These are phyloP conservation scores for Venturia carpophila DNA, from an alignment of 2,329 filamentous ascomycete species.

Conservation along the genomic window DNA sequence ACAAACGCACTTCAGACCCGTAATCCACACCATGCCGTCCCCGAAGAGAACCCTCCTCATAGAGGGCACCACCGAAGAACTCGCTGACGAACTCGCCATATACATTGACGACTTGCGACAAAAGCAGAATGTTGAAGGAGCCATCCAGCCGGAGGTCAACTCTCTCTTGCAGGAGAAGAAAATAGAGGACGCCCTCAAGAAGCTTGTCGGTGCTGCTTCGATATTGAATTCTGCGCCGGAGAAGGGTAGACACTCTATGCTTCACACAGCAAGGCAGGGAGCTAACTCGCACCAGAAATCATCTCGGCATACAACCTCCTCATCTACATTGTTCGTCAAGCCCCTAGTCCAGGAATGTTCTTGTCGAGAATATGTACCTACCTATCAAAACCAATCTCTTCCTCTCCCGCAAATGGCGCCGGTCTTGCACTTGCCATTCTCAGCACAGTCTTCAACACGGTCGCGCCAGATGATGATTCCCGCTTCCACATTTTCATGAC, in stretches of 20 bases:
- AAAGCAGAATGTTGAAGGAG: slow-evolving; percentile 44
- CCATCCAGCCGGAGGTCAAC: slow-evolving; percentile 56
- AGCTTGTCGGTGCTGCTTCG: slow-evolving; percentile 72
- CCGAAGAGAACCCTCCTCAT: slow-evolving; percentile 60
- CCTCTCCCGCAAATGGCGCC: slow-evolving; percentile 76
- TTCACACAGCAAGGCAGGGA: slow-evolving; percentile 18
- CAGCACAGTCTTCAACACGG: slow-evolving; percentile 93
- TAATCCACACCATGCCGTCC: slow-evolving; percentile 44
- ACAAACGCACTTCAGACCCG: background rate
- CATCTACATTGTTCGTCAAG: slow-evolving; percentile 84
- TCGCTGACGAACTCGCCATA: slow-evolving; percentile 87
- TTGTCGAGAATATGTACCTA: slow-evolving; percentile 83
- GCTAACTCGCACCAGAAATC: slow-evolving; percentile 55
- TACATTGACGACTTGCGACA: slow-evolving; percentile 82
- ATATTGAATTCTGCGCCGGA: slow-evolving; percentile 79
- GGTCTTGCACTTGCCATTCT: slow-evolving; percentile 83
- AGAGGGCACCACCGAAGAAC: slow-evolving; percentile 89
- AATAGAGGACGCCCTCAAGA: slow-evolving; percentile 78
- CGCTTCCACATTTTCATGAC: slow-evolving; percentile 87
- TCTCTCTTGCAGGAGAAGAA: slow-evolving; percentile 61
- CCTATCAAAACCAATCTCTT: slow-evolving; percentile 77
- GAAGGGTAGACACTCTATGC: slow-evolving; percentile 49
- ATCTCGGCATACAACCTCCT: slow-evolving; percentile 94
- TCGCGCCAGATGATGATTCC: slow-evolving; percentile 65
- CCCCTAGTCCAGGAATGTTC: slow-evolving; percentile 75